Base-by-base conservation (phyloP, 2,329 filamentous ascomycete species). In the Cytospora mali region DNA sequence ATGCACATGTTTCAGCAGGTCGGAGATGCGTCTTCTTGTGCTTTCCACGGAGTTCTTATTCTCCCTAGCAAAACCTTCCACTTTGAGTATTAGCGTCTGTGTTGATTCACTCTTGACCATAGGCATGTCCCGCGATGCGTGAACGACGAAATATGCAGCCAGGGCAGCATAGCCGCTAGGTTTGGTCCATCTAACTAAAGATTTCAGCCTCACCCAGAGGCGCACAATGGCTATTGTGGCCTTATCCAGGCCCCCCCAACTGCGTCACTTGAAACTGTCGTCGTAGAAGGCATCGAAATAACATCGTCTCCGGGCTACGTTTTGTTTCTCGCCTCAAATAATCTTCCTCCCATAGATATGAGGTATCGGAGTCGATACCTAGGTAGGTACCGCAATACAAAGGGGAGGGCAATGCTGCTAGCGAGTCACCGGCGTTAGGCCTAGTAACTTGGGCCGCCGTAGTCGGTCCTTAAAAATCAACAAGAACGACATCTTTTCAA, bases 311-410 rank as follows among this genome's bases (percentile, higher is more conserved):
- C 7, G n/a, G 42, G 42, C 13, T 39, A 18, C n/a, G 42, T 10
- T 46, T 4, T 7, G 21, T 4, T 11, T n/a, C n/a, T 11, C 7
- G n/a, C 23, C 21, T 21, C 18, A 10, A 23, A 46, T 18, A 10
- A 10, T 46, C 6, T 10, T 13, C 7, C 2, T 23, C 16, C 0
- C n/a, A 9, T 10, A 21, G 18, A 18, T 42, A 13, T 46, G n/a
- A 23, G 42, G 35, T 39, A 27, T 21, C 21, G 25, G 25, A 56
- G n/a, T 14, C 33, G 23, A 48, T 35, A n/a, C n/a, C n/a, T n/a
- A n/a, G n/a, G n/a, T n/a, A 59, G 49, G 35, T 42, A 63, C 53
- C 55, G 51, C 51, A 31, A 53, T 56, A 50, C 29, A 25, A 39
- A 48, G n/a, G 35, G 54, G 18, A 52, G 46, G 42, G 54, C 51